phyloP scores from a whole-genome alignment of 257 asterid species.

The Paulownia fortunei region DNA sequence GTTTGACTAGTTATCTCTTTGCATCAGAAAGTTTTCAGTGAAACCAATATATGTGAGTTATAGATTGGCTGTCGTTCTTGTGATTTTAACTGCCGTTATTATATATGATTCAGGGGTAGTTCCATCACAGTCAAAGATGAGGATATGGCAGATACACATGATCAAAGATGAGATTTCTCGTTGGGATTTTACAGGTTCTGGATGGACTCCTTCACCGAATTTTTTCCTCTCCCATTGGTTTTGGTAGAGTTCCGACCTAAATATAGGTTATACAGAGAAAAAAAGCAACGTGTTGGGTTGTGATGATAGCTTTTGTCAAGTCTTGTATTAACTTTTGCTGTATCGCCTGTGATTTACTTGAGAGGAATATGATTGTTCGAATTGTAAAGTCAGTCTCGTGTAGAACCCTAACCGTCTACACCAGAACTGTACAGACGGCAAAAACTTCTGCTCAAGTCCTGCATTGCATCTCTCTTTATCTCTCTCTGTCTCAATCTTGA shows the following conservation, averaged over 20 bases:
- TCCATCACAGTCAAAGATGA: constrained; percentile 40
- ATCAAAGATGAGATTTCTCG: constrained; percentile 12
- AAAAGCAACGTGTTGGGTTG: neutral
- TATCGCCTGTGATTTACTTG: neutral
- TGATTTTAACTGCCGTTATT: neutral
- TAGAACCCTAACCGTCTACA: neutral
- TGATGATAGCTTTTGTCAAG: neutral
- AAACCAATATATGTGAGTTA: neutral
- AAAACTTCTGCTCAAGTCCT: neutral
- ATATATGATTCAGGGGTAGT: constrained; percentile 45
- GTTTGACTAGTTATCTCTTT: neutral
- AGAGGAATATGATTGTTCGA: neutral
- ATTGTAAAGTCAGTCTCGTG: neutral
- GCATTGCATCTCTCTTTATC: no score
- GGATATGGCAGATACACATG: constrained; percentile 32
- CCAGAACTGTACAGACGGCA: neutral
- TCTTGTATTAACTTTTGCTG: neutral
- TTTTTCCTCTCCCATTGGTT: neutral
- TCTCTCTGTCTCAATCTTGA: neutral
- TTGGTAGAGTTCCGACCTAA: constrained; percentile 9
- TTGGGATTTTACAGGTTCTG: neutral
- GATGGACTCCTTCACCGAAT: neutral
- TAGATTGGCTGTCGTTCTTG: neutral
- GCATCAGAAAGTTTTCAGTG: neutral
- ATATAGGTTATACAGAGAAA: constrained; percentile 16